Evolutionary conservation across 192 early-diverging fungal genomes (phyloP), one percentile per base, ranked within the genome.

Genomic region (Coemansia sp.): DNA sequence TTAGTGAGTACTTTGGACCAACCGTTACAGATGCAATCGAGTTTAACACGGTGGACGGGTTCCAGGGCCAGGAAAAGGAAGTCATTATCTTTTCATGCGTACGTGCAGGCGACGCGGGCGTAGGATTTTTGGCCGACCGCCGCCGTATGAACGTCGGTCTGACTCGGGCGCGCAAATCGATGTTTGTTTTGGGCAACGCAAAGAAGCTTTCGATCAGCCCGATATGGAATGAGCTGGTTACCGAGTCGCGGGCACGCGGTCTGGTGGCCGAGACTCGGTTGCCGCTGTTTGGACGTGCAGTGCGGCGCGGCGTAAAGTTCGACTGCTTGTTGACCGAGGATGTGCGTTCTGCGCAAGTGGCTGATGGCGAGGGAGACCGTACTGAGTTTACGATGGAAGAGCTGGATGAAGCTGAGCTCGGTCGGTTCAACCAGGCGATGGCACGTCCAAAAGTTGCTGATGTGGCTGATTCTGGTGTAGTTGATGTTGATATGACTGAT

Each of bases 11-110:
- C n/a, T 91, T 91, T 77, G 92, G 91, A 0, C 35, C 59, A 1
- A 60, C 64, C 3, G 84, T 91, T 22, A 79, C 90, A 1, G 82
- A 91, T 26, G 80, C 82, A 3, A 87, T 98, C 3, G 94, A 97
- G 66, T 89, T 97, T 65, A 95, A 96, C 71, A 97, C 95, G 1
- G 93, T 97, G 16, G 94, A 98, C 72, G 95, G 94, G 10, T 98
- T 98, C 68, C 95, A 98, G 79, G 96, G 95, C 6, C 92, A 96
- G 74, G 95, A 97, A 70, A 97, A 97, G 71, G 96, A 97, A 19
- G 91, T 97, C 38, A 93, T 98, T 31, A 93, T 98, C 52, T 91
- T 98, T 59, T 95, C 93, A 0, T 95, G 93, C 62, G 97, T 98
- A 17, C 85, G 95, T 35, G 89, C 94, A 4, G 87, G 64, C 39